Percentiles rank a stretch among this genome's conserved stretches.
Conservation (phyloP, 352 stramenopile species). For the Aphanomyces euteiches region DNA sequence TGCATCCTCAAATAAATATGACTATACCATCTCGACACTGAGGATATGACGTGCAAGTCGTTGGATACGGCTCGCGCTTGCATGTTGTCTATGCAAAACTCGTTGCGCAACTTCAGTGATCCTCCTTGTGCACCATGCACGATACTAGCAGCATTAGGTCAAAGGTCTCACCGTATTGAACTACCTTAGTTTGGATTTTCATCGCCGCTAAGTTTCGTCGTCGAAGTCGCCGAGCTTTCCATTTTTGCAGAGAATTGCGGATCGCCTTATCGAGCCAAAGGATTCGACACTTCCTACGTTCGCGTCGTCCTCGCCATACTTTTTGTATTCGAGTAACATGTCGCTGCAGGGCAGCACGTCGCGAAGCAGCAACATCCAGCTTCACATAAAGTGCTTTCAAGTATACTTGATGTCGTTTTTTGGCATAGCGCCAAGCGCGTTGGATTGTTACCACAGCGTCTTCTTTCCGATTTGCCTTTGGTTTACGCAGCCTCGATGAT, state of each 20-base stretch:
- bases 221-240: conserved; percentile 5
- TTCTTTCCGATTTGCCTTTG: neutral
- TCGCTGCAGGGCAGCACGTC: neutral
- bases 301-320: conserved; percentile 24
- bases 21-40: neutral
- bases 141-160: conserved; percentile 11
- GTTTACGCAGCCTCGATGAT: neutral
- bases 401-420: conserved; percentile 15
- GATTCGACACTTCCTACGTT: neutral
- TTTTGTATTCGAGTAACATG: conserved; percentile 22
- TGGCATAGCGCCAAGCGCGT: conserved; percentile 13
- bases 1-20: neutral
- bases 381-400: conserved; percentile 15
- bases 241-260: conserved; percentile 21
- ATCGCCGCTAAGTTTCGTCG: conserved; percentile 11
- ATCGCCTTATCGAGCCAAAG: conserved; percentile 30
- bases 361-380: neutral
- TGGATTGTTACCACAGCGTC: conserved; percentile 17
- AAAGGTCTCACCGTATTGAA: neutral
- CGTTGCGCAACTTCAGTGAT: neutral
- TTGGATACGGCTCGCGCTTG: conserved; percentile 7
- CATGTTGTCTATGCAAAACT: neutral
- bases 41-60: conserved; percentile 4
- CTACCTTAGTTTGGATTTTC: conserved; percentile 24
- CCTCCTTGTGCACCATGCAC: neutral